Evolutionary conservation across 768 basidiomycete species (phyloP), one percentile per base, ranked within the genome.

Genomic region (Strobilomyces dryophilus): DNA sequence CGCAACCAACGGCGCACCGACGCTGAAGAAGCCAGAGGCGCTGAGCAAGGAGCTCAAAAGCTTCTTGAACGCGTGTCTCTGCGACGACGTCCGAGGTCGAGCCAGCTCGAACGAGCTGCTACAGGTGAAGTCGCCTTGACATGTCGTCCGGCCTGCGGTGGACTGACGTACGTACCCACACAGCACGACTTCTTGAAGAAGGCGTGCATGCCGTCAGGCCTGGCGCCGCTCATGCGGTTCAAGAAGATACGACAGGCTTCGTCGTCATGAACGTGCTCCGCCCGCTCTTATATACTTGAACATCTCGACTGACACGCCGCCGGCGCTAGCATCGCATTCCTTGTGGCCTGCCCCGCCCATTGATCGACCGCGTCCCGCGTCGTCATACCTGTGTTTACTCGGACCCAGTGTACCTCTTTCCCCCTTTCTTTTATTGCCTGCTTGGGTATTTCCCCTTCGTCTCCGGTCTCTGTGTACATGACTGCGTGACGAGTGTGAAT

Each of bases 1-100:
- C 62, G 97, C 95, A 34, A 99, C 95, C 40, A 98, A 98, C 65
- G 97, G 97, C 12, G 98, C 97, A 17, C 97, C 97, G 51, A 98
- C 97, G 54, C 68, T 99, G 67, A 98, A 98, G 81, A 92, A 89
- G 64, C 94, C 97, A 0, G 95, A 98, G 69, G 81, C 83, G 47
- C 77, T 98, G 46, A 94, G 91, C 64, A 79, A 83, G 63, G 95
- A 98, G 70, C 78, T 99, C 53, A 99, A 99, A 77, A 84, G 85
- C 61, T 99, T 98, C 76, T 74, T 99, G 63, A 95, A 93, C 50
- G 95, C 97, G n/a, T 98, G 97, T 73, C 70, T 98, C 18, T 98
- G 95, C 63, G 97, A 98, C 26, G 97, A 99, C 69, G 95, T 98
- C 46, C 81, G 84, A 62, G 95, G 92, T 65, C 79, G 95, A 37